These are phyloP conservation scores for Xylaria sp. DNA, from an alignment of 2,329 filamentous ascomycete genomes.

Conservation along the genomic window DNA sequence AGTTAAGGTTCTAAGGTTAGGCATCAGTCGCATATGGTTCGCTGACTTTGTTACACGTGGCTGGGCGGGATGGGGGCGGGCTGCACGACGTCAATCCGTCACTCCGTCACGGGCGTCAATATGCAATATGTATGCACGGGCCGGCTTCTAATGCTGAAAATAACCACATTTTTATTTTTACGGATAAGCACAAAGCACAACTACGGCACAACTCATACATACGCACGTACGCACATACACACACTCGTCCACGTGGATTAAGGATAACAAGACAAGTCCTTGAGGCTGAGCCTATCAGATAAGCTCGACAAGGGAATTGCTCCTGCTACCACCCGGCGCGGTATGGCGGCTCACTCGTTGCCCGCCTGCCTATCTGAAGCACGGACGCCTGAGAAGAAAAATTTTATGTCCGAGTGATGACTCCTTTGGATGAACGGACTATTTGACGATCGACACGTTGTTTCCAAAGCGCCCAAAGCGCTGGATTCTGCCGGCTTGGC, in stretches of 20 bases:
- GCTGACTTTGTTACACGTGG: constrained; percentile 28
- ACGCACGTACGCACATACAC: no score
- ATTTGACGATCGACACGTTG: constrained; percentile 26
- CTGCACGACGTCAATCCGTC: not conserved
- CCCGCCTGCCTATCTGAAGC: constrained; percentile 18
- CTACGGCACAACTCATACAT: not conserved
- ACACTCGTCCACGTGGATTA: constrained; percentile 5
- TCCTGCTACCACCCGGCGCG: constrained; percentile 16
- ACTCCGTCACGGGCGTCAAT: not conserved
- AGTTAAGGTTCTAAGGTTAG: constrained; percentile 18
- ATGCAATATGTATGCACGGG: constrained; percentile 12
- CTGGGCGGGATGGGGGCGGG: not conserved
- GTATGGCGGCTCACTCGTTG: constrained; percentile 11
- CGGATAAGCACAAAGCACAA: constrained; percentile 19
- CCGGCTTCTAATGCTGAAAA: constrained; percentile 15
- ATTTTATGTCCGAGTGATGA: constrained; percentile 9
- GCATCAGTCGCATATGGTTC: constrained; percentile 23
- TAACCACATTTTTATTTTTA: constrained; percentile 11
- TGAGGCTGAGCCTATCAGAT: constrained; percentile 29
- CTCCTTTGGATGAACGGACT: not conserved
- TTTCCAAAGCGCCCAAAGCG: not conserved
- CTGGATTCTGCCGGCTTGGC: constrained; percentile 18
- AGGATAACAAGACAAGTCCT: not conserved
- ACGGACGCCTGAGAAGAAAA: constrained; percentile 9
- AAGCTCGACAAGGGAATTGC: constrained; percentile 24